A percentile compares a stretch with the other conserved stretches of the same genome.
Conservation (phyloP, 192 early-diverging fungal genomes). For the Chytriomyces hyalinus region DNA sequence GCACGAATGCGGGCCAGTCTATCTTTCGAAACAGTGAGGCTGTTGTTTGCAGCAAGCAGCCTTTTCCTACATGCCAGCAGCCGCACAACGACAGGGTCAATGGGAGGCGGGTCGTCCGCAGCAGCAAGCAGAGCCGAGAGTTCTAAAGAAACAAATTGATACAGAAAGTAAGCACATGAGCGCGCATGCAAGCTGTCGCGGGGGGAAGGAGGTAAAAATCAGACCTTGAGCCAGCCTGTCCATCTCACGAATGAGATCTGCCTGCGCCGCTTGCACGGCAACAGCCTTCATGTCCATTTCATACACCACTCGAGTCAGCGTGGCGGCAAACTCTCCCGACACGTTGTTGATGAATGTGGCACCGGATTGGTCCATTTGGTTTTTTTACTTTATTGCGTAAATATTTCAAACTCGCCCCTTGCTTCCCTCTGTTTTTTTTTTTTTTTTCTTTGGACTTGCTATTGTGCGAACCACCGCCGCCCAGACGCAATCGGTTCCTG, state of each 20-base stretch:
- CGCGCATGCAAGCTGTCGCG: background rate
- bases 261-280: slow-evolving; percentile 29
- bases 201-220: background rate
- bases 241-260: slow-evolving; percentile 37
- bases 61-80: slow-evolving; percentile 20
- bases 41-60: slow-evolving; percentile 19
- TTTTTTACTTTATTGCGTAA: too few relatives aligned
- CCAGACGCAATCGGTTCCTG: background rate
- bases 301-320: slow-evolving; percentile 24
- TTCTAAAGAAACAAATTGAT: background rate
- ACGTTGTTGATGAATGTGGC: too few relatives aligned
- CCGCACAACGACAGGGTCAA: slow-evolving; percentile 28
- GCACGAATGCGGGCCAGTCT: slow-evolving; percentile 9
- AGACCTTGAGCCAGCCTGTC: slow-evolving; percentile 29
- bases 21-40: slow-evolving; percentile 6
- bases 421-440: too few relatives aligned
- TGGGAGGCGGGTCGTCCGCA: slow-evolving; percentile 15
- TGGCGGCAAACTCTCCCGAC: background rate
- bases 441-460: background rate
- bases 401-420: too few relatives aligned
- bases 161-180: background rate
- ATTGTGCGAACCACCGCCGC: background rate
- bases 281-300: slow-evolving; percentile 40
- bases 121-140: slow-evolving; percentile 18
- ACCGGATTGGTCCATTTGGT: too few relatives aligned